Conservation (phyloP, 192 early-diverging fungal species). For the Coemansia sp. region DNA sequence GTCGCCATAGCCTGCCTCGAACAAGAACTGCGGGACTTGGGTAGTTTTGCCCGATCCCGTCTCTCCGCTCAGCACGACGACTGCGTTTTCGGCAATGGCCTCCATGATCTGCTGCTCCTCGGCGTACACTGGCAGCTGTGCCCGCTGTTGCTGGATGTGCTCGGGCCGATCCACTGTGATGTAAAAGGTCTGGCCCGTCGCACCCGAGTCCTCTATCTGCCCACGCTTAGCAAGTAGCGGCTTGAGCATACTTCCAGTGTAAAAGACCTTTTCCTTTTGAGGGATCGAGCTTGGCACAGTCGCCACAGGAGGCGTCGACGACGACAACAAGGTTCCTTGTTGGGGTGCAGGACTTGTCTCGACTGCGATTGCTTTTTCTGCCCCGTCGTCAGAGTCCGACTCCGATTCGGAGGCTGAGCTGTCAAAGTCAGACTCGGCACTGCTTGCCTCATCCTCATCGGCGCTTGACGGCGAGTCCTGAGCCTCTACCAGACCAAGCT, state of each 20-base stretch:
- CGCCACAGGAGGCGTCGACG: background rate
- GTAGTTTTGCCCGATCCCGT: slow-evolving; percentile 98
- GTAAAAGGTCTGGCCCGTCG: slow-evolving; percentile 62
- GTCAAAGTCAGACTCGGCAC: slow-evolving; percentile 68
- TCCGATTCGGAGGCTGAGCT: slow-evolving; percentile 69
- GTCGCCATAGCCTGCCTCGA: slow-evolving; percentile 98
- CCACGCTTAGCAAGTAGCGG: slow-evolving; percentile 34
- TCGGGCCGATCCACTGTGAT: slow-evolving; percentile 78
- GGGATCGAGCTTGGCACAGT: background rate
- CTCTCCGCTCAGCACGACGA: slow-evolving; percentile 95
- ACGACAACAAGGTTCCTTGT: background rate
- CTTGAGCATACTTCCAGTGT: slow-evolving; percentile 48
- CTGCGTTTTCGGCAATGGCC: slow-evolving; percentile 81
- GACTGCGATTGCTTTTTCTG: background rate
- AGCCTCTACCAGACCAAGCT: slow-evolving; percentile 33
- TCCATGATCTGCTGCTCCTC: slow-evolving; percentile 99
- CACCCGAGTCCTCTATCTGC: background rate
- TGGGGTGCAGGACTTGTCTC: slow-evolving; percentile 25
- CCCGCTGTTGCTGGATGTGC: slow-evolving; percentile 74
- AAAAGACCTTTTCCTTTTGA: slow-evolving; percentile 24
- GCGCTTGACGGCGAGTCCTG: slow-evolving; percentile 13
- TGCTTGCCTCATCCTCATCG: slow-evolving; percentile 13
- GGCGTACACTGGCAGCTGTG: slow-evolving; percentile 84
- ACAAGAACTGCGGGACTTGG: slow-evolving; percentile 96
- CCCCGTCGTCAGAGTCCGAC: slow-evolving; percentile 21